A percentile compares a stretch with the other conserved stretches of the same genome.
Evolutionary conservation across 495 filamentous ascomycete genomes (phyloP).

Genomic region (Xylaria telfairii): DNA sequence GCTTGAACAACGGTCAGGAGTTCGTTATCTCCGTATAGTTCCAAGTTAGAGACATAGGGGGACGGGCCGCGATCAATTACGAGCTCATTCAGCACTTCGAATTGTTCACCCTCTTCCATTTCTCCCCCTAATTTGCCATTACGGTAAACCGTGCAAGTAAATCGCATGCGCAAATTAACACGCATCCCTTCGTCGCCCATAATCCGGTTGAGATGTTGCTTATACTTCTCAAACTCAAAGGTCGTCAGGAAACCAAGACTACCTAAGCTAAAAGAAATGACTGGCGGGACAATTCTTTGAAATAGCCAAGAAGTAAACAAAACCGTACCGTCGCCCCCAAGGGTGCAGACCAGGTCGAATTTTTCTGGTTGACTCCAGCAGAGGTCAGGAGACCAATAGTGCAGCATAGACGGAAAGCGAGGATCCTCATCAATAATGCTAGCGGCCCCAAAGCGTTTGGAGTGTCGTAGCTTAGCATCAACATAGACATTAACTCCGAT

Average conservation of each 20-base stretch:
- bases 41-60: conserved; percentile 94
- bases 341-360: conserved; percentile 89
- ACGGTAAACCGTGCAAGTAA: conserved; percentile 95
- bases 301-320: conserved; percentile 94
- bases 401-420: conserved; percentile 77
- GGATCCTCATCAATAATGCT: conserved; percentile 73
- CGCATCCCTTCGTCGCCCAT: conserved; percentile 95
- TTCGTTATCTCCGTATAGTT: conserved; percentile 92
- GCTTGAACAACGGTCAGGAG: conserved; percentile 93
- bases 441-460: conserved; percentile 82
- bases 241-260: conserved; percentile 91
- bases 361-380: conserved; percentile 89
- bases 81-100: conserved; percentile 95
- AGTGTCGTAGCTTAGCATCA: conserved; percentile 84
- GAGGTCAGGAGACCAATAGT: conserved; percentile 93
- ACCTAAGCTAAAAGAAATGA: conserved; percentile 86
- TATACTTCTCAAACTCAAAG: conserved; percentile 86
- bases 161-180: conserved; percentile 95
- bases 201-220: conserved; percentile 76
- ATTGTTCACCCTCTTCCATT: conserved; percentile 80
- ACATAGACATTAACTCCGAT: conserved; percentile 91
- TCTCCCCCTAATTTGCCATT: conserved; percentile 52
- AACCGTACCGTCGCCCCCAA: conserved; percentile 92
- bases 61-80: conserved; percentile 97
- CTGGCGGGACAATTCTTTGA: conserved; percentile 88